These are phyloP conservation scores for Chrysosphaeria jannelii DNA, from an alignment of 2,329 filamentous ascomycete species.

Conservation along the genomic window DNA sequence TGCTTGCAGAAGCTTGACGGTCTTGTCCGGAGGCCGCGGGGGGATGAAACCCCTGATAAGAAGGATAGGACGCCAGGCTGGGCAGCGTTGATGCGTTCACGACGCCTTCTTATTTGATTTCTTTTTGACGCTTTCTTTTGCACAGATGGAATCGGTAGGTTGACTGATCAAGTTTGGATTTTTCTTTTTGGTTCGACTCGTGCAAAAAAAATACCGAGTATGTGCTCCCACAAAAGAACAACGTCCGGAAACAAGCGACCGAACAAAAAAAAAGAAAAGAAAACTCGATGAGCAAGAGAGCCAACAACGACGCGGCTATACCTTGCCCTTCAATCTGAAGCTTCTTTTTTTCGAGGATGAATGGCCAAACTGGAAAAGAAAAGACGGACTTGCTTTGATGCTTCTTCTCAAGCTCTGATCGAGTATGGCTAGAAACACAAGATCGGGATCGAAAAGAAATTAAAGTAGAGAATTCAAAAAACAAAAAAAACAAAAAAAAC, in stretches of 20 bases:
- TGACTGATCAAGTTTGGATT: too few relatives aligned
- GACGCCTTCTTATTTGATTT: too few relatives aligned
- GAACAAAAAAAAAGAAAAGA: background rate
- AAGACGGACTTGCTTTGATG: background rate
- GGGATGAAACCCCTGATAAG: background rate
- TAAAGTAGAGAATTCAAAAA: background rate
- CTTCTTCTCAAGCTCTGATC: background rate
- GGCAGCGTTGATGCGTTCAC: too few relatives aligned
- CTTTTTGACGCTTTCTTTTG: too few relatives aligned
- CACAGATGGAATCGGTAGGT: too few relatives aligned
- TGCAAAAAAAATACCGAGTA: too few relatives aligned
- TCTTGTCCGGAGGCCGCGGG: slow-evolving; percentile 2
- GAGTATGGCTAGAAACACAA: background rate
- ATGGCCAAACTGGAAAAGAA: too few relatives aligned
- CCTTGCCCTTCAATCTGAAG: background rate
- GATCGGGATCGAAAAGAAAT: background rate
- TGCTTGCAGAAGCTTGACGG: slow-evolving; percentile 14
- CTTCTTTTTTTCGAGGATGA: too few relatives aligned
- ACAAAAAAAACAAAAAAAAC: background rate
- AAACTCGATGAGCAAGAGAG: too few relatives aligned
- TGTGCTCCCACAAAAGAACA: too few relatives aligned
- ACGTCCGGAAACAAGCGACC: background rate
- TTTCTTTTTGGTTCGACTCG: too few relatives aligned
- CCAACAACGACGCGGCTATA: background rate
- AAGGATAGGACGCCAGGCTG: background rate